A percentile compares a stretch with the other conserved stretches of the same genome.
Evolutionary conservation across 148 eudicot genomes (phyloP).

Genomic region (Oxyria digyna): DNA sequence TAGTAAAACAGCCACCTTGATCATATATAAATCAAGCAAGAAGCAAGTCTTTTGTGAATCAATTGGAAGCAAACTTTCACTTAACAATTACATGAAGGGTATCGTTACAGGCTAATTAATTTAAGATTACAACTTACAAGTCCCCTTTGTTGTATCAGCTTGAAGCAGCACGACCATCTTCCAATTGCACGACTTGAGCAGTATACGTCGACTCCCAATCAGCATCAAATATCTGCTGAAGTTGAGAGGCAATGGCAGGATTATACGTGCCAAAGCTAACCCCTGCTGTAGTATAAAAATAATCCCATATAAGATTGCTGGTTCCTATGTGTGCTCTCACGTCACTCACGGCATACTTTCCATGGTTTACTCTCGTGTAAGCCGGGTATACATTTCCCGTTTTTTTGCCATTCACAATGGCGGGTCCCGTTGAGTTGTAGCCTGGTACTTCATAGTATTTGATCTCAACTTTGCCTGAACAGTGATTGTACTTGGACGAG

Average conservation of each 20-base stretch:
- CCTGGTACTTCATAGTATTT: conserved; percentile 77
- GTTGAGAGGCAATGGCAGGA: conserved; percentile 56
- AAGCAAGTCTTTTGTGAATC: neutral
- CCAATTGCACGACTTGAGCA: conserved; percentile 43
- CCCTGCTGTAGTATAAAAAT: conserved; percentile 74
- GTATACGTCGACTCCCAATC: conserved; percentile 91
- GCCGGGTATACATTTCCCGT: conserved; percentile 64
- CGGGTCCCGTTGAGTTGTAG: conserved; percentile 68
- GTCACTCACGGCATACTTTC: conserved; percentile 81
- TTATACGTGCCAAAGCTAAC: conserved; percentile 81
- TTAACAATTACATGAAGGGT: neutral
- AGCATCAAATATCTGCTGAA: conserved; percentile 74
- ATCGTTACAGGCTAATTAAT: neutral
- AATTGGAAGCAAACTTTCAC: neutral
- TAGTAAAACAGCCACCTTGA: too few species aligned
- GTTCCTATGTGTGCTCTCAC: conserved; percentile 79
- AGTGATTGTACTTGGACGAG: conserved; percentile 65
- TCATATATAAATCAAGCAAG: neutral
- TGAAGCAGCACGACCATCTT: conserved; percentile 25
- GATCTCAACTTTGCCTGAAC: conserved; percentile 70
- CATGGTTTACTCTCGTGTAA: conserved; percentile 75
- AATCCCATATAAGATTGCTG: conserved; percentile 88
- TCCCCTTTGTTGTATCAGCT: conserved; percentile 18
- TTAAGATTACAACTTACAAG: neutral
- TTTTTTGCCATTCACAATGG: conserved; percentile 32